phyloP scores from a whole-genome alignment of 148 eudicot species.

The Salicornia ramosissima region DNA sequence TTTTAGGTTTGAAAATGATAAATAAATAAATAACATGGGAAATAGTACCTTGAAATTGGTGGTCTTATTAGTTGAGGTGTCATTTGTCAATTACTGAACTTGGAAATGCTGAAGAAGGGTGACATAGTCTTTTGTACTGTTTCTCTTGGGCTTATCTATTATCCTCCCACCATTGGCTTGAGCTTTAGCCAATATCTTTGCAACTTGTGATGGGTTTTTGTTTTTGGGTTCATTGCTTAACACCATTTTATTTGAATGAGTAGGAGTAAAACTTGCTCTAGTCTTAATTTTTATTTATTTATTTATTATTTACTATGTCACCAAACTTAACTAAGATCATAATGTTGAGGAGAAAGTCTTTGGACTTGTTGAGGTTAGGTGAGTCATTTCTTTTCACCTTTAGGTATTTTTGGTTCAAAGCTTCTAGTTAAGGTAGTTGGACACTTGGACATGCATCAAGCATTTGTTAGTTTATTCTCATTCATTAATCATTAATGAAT shows the following conservation, averaged over 20 bases:
- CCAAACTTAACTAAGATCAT: not conserved
- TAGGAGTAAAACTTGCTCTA: conserved; percentile 14
- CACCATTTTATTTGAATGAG: conserved; percentile 15
- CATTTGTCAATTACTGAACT: conserved; percentile 20
- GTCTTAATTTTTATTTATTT: not conserved
- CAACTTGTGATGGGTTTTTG: conserved; percentile 8
- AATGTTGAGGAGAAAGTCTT: conserved; percentile 4
- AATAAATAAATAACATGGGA: conserved; percentile 16
- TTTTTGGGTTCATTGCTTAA: conserved; percentile 14
- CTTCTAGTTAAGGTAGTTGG: conserved; percentile 16
- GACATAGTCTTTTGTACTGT: conserved; percentile 15
- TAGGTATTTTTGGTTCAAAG: conserved; percentile 13
- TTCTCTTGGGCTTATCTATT: conserved; percentile 7
- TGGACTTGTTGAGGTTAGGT: conserved; percentile 12
- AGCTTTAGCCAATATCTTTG: conserved; percentile 3
- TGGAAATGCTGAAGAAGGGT: conserved; percentile 5
- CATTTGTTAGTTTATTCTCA: conserved; percentile 13
- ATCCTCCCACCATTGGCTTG: conserved; percentile 6
- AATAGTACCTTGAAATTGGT: conserved; percentile 12
- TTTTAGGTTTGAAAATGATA: not conserved
- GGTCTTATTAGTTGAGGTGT: conserved; percentile 9
- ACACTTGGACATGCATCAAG: conserved; percentile 5
- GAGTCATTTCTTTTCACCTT: conserved; percentile 14
- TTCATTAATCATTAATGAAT: conserved; percentile 1
- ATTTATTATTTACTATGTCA: too few relatives aligned